phyloP scores from a whole-genome alignment of 2,329 filamentous ascomycete species.

The Pseudopyricularia javanii region DNA sequence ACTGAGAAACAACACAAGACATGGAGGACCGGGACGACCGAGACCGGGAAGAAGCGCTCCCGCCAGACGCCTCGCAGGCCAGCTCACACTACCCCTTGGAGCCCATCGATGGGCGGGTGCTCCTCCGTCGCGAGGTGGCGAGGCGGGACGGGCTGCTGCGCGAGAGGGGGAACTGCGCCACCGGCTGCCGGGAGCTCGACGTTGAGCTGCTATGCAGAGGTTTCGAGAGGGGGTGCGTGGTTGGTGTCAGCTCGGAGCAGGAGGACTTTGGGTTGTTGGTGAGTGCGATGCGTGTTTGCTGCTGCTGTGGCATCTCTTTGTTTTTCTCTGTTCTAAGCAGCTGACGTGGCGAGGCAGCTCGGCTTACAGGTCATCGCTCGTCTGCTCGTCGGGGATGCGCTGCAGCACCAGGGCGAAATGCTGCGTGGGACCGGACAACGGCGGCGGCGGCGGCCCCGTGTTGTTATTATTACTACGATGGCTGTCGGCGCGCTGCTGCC shows the following conservation, averaged over 20 bases:
- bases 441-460: conserved; percentile 7
- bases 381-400: conserved; percentile 17
- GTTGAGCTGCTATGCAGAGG: conserved; percentile 34
- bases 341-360: conserved; percentile 18
- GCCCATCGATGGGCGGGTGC: conserved; percentile 29
- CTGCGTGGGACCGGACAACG: too few species aligned
- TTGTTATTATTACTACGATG: conserved; percentile 36
- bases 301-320: neutral
- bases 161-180: conserved; percentile 22
- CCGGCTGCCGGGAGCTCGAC: conserved; percentile 37
- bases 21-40: conserved; percentile 4
- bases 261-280: conserved; percentile 35
- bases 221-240: conserved; percentile 35
- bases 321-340: neutral
- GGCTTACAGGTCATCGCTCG: conserved; percentile 34
- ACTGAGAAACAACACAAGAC: neutral
- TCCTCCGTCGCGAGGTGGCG: conserved; percentile 25
- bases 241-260: conserved; percentile 41
- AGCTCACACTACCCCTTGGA: conserved; percentile 30
- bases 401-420: conserved; percentile 3
- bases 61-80: conserved; percentile 22
- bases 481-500: conserved; percentile 26
- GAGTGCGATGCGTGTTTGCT: conserved; percentile 10
- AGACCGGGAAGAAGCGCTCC: too few species aligned
- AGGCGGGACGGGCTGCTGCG: conserved; percentile 17